A percentile compares a stretch with the other conserved stretches of the same genome.
Evolutionary conservation across 305 asterid genomes (phyloP).

Genomic region (Ilex paraguariensis): DNA sequence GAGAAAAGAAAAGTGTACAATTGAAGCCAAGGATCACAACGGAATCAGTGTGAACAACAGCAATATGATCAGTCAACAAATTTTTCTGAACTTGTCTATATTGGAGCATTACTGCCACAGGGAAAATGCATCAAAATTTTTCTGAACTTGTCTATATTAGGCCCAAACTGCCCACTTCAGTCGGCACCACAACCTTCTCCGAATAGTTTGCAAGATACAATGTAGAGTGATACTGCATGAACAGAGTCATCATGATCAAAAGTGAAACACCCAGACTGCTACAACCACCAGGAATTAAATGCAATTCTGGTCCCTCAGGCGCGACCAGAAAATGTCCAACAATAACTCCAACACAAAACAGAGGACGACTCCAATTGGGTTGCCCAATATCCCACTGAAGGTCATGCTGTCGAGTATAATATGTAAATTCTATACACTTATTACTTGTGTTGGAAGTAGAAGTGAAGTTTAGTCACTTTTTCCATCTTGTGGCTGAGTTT

Average conservation of each 20-base stretch:
- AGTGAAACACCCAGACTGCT: slow-evolving; percentile 53
- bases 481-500: slow-evolving; percentile 12
- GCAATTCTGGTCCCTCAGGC: slow-evolving; percentile 77
- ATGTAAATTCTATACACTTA: neutral
- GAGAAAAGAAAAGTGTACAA: too few species aligned
- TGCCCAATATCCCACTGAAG: too few species aligned
- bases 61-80: too few species aligned
- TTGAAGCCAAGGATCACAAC: too few species aligned
- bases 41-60: too few species aligned
- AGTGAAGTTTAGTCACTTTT: slow-evolving; percentile 26
- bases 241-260: slow-evolving; percentile 45
- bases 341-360: slow-evolving; percentile 57
- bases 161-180: slow-evolving; percentile 88
- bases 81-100: too few species aligned
- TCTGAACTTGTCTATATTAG: slow-evolving; percentile 75
- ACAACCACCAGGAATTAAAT: slow-evolving; percentile 79
- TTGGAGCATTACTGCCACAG: too few species aligned
- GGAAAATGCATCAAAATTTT: slow-evolving; percentile 77
- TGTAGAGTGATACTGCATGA: slow-evolving; percentile 76
- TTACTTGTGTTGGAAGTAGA: slow-evolving; percentile 22
- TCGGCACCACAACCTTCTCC: slow-evolving; percentile 89
- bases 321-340: slow-evolving; percentile 85
- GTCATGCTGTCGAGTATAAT: too few species aligned
- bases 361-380: slow-evolving; percentile 43
- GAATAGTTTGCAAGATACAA: slow-evolving; percentile 88